Evolutionary conservation across 2,329 filamentous ascomycete species (phyloP).

Genomic region (Paraphaeosphaeria sporulosa): DNA sequence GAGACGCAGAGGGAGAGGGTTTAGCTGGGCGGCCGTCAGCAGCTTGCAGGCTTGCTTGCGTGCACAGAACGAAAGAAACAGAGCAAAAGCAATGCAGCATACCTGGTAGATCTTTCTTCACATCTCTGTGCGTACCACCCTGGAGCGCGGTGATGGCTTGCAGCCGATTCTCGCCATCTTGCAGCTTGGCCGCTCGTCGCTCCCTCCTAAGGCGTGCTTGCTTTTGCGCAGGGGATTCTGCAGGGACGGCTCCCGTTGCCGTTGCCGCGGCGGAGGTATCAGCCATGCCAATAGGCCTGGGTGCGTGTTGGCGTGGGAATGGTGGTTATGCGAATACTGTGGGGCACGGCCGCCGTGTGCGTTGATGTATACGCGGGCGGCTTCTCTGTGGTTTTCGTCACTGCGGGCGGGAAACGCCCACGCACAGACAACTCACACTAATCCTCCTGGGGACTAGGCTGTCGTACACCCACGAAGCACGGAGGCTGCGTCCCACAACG

Average conservation of each 20-base stretch:
- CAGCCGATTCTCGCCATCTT: constrained; percentile 72
- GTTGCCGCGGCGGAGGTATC: constrained; percentile 30
- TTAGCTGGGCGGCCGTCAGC: constrained; percentile 36
- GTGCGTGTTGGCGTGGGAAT: neutral
- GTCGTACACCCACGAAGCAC: neutral
- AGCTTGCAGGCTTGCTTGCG: constrained; percentile 20
- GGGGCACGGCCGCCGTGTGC: constrained; percentile 12
- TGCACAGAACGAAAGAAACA: constrained; percentile 14
- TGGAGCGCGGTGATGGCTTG: constrained; percentile 76
- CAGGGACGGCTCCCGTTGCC: constrained; percentile 25
- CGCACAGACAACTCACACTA: neutral
- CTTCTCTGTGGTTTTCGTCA: neutral
- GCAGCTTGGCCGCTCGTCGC: constrained; percentile 80
- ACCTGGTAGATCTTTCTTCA: constrained; percentile 46
- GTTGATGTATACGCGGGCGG: neutral
- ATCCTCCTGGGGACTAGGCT: neutral
- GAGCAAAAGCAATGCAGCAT: constrained; percentile 18
- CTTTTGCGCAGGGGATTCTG: constrained; percentile 54
- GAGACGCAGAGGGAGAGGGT: constrained; percentile 29
- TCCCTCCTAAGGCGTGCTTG: constrained; percentile 80
- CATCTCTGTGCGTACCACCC: constrained; percentile 58
- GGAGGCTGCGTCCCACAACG: neutral
- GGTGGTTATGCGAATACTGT: neutral
- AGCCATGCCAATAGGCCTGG: constrained; percentile 27
- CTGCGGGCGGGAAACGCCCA: neutral